Base-by-base conservation (phyloP, 2,329 filamentous ascomycete genomes). In the Apiospora pterosperma region DNA sequence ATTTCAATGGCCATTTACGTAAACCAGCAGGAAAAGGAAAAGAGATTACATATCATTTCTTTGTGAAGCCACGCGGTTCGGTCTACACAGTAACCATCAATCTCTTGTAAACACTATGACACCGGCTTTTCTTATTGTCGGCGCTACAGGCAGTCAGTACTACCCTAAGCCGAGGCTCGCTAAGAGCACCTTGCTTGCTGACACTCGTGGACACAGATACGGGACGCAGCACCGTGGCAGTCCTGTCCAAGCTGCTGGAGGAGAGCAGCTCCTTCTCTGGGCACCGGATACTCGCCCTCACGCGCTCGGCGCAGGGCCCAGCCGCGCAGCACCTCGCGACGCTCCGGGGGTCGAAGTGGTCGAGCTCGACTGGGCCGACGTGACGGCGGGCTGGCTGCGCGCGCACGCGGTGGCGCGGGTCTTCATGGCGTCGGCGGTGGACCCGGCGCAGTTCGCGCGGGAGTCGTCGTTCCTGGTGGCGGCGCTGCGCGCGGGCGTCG, bases 111-210 rank as follows among this genome's bases (percentile, higher is more conserved):
- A 8, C 48, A 55, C 19, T 4, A 78, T 79, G 76, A 23, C 73
- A 64, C 72, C 76, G 34, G 68, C 74, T 4, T 74, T 79, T 60
- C 74, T 79, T 11, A 68, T 79, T 34, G 69, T 69, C 58, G 77
- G 78, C 2, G 77, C 76, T 14, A 78, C 77, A 2, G 77, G 77
- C n/a, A 80, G 79, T 55, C 78, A 76, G 7, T 76, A 77, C 42
- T 68, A 63, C 60, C 65, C 44, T 59, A 71, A 77, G 0, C 68
- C n/a, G 2, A 19, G 5, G 0, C 5, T 23, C 8, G 4, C 10
- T 1, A 4, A 11, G 4, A n/a, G 11, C 3, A 12, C 8, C n/a
- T 11, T 42, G 10, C 7, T 12, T 23, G 8, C 41, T 42, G n/a
- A 42, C n/a, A 42, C n/a, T 11, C 3, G 6, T 19, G 7, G n/a